Conservation (phyloP, 164 flowering plant genomes). For the Chloranthus sessilifolius region DNA sequence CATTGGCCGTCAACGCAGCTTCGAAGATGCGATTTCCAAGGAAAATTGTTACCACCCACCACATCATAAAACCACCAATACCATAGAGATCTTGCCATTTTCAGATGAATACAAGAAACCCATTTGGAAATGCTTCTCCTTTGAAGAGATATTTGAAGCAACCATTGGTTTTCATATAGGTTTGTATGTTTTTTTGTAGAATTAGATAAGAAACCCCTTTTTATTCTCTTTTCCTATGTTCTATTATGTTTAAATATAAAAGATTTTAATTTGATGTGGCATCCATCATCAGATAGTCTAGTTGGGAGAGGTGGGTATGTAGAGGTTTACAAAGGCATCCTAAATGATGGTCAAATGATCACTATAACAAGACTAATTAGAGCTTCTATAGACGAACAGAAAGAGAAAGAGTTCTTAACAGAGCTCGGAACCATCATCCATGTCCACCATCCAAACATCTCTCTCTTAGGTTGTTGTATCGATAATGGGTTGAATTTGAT, state of each 20-base stretch:
- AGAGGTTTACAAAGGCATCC: conserved; percentile 73
- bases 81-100: conserved; percentile 5
- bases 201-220: background rate
- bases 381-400: conserved; percentile 55
- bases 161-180: conserved; percentile 66
- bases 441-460: conserved; percentile 70
- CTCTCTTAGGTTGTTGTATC: conserved; percentile 73
- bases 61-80: conserved; percentile 1
- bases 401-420: conserved; percentile 74
- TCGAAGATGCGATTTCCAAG: conserved; percentile 22
- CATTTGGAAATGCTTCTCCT: conserved; percentile 80
- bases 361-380: conserved; percentile 68
- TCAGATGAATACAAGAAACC: conserved; percentile 36
- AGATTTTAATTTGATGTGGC: conserved; percentile 9
- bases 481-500: conserved; percentile 81
- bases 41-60: conserved; percentile 1
- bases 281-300: conserved; percentile 46
- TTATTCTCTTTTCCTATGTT: no score
- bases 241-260: no score
- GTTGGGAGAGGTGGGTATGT: conserved; percentile 90
- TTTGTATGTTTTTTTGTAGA: conserved; percentile 13
- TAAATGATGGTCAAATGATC: conserved; percentile 53
- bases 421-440: conserved; percentile 88
- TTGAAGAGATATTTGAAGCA: conserved; percentile 57
- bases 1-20: conserved; percentile 28